Evolutionary conservation across 805 yeast species (phyloP).

Genomic region (Maudiozyma bulderi): DNA sequence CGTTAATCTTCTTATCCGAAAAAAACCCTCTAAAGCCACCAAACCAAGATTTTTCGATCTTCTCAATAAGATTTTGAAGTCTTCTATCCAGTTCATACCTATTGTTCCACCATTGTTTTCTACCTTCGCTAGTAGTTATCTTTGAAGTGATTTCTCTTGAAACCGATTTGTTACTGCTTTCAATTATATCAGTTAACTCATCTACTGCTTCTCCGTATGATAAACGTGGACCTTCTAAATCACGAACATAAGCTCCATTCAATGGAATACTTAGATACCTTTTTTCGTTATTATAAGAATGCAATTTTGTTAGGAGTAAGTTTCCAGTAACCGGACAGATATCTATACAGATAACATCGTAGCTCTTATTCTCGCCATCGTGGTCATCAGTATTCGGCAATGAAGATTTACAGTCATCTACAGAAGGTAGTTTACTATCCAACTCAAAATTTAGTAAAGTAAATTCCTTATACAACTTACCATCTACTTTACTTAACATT

Average conservation of each 20-base stretch:
- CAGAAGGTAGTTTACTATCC: too few relatives aligned
- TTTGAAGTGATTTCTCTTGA: constrained; percentile 40
- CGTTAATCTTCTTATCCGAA: constrained; percentile 26
- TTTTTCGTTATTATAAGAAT: constrained; percentile 29
- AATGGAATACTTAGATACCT: constrained; percentile 51
- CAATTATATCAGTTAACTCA: constrained; percentile 44
- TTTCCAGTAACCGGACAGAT: constrained; percentile 49
- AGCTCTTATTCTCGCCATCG: not conserved
- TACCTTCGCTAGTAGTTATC: constrained; percentile 47
- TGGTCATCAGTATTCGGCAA: too few relatives aligned
- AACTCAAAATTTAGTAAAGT: not conserved
- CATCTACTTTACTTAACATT: constrained; percentile 10
- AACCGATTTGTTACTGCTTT: constrained; percentile 53
- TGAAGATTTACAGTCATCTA: too few relatives aligned
- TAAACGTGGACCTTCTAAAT: constrained; percentile 34
- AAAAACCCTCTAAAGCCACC: constrained; percentile 70
- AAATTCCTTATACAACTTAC: constrained; percentile 9
- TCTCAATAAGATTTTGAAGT: constrained; percentile 42
- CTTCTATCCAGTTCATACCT: constrained; percentile 53
- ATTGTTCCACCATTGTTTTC: constrained; percentile 69
- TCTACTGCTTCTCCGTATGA: constrained; percentile 37
- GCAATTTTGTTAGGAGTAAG: constrained; percentile 42
- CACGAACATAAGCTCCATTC: constrained; percentile 38
- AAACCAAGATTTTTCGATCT: constrained; percentile 59
- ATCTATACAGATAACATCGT: constrained; percentile 46